Evolutionary conservation across 805 yeast species (phyloP).

Genomic region (Pichia exigua): DNA sequence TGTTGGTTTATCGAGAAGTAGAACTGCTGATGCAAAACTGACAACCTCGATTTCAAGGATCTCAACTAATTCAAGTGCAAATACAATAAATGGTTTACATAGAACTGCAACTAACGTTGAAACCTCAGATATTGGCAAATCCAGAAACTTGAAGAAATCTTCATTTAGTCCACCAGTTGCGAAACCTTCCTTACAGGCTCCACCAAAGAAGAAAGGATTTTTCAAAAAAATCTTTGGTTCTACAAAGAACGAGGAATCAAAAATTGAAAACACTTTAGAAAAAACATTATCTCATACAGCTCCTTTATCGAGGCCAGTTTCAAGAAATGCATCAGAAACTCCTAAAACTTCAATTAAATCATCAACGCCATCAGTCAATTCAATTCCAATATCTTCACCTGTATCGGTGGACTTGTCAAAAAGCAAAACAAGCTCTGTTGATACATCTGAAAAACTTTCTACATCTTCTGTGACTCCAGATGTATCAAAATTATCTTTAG

Average conservation of each 20-base stretch:
- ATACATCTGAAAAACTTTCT: not conserved
- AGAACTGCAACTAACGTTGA: constrained; percentile 26
- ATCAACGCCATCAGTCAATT: not conserved
- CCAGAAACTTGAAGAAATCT: not conserved
- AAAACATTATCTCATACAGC: constrained; percentile 5
- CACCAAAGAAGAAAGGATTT: constrained; percentile 18
- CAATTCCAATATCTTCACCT: not conserved
- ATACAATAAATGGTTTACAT: constrained; percentile 9
- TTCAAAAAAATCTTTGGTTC: constrained; percentile 24
- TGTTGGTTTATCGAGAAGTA: constrained; percentile 17
- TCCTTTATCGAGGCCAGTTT: not conserved
- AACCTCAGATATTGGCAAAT: constrained; percentile 10
- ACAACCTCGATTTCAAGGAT: constrained; percentile 5
- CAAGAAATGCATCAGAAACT: not conserved
- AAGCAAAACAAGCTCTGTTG: not conserved
- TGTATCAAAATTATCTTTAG: constrained; percentile 4
- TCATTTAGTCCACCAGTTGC: not conserved
- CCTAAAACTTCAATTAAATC: not conserved
- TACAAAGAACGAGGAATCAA: constrained; percentile 13
- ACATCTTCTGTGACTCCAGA: not conserved
- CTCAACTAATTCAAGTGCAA: constrained; percentile 5
- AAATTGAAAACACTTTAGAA: constrained; percentile 1
- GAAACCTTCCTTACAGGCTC: constrained; percentile 5
- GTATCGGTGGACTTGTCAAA: not conserved
- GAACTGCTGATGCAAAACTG: constrained; percentile 20